phyloP scores from a whole-genome alignment of 1,284 basidiomycete species.

The Ceratobasidium sp. region DNA sequence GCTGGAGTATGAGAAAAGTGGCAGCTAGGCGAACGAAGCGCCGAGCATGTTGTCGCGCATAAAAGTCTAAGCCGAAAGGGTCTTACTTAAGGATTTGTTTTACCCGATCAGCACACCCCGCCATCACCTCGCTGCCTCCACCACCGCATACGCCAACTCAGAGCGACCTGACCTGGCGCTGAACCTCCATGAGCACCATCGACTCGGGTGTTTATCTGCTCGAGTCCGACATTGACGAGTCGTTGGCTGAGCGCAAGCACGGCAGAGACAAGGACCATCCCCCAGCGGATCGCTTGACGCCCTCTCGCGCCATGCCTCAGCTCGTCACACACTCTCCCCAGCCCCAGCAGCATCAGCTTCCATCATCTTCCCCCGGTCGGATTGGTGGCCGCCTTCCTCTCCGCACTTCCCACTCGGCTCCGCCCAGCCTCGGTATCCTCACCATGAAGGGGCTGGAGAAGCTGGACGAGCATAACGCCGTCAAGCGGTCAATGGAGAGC shows the following conservation, averaged over 20 bases:
- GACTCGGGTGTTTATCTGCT: conserved; percentile 33
- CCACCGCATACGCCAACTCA: not conserved
- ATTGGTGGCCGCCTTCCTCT: conserved; percentile 16
- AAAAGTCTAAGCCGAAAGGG: conserved; percentile 9
- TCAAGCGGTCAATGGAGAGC: conserved; percentile 24
- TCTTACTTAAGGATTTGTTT: conserved; percentile 15
- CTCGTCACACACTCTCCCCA: not conserved
- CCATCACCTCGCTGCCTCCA: conserved; percentile 2
- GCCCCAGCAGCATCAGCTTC: not conserved
- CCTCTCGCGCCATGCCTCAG: conserved; percentile 18
- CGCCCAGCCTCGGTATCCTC: conserved; percentile 13
- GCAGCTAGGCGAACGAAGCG: not conserved
- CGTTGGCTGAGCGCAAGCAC: conserved; percentile 39
- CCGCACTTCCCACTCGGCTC: conserved; percentile 30
- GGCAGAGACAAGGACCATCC: conserved; percentile 18
- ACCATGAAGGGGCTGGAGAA: conserved; percentile 4
- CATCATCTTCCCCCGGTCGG: conserved; percentile 1
- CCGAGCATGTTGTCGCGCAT: not conserved
- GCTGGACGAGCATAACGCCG: conserved; percentile 13
- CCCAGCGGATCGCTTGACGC: not conserved
- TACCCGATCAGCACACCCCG: conserved; percentile 8
- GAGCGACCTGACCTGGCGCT: not conserved
- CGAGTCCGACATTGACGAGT: conserved; percentile 29
- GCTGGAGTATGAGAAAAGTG: not conserved
- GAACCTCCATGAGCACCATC: conserved; percentile 24